A percentile compares a stretch with the other conserved stretches of the same genome.
phyloP scores from a whole-genome alignment of 495 filamentous ascomycete genomes.

The Penicillium silybi region DNA sequence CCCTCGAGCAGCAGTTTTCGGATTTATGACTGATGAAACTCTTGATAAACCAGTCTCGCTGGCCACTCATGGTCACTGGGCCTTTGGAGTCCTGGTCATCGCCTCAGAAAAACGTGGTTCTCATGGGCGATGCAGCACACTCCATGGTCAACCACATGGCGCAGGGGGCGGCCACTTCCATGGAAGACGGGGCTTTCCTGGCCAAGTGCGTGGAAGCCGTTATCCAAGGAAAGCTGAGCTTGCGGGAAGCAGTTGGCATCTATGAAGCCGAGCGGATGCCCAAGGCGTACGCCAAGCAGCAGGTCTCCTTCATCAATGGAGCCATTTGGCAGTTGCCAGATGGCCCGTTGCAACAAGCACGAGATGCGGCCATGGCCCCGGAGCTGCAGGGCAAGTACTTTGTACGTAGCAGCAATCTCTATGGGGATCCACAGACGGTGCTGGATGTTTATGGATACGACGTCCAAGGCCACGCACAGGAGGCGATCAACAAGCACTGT shows the following conservation, averaged over 20 bases:
- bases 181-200: slow-evolving; percentile 32
- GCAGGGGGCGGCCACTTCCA: slow-evolving; percentile 38
- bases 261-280: slow-evolving; percentile 26
- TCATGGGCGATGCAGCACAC: slow-evolving; percentile 46
- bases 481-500: neutral
- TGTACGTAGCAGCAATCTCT: slow-evolving; percentile 36
- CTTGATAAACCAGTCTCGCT: slow-evolving; percentile 12
- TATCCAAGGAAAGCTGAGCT: slow-evolving; percentile 12
- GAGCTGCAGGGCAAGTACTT: slow-evolving; percentile 16
- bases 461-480: slow-evolving; percentile 13
- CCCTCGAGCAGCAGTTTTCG: neutral
- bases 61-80: slow-evolving; percentile 29
- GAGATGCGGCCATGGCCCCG: slow-evolving; percentile 34
- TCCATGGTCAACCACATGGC: slow-evolving; percentile 46
- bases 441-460: slow-evolving; percentile 25
- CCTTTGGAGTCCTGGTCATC: slow-evolving; percentile 29
- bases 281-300: slow-evolving; percentile 25
- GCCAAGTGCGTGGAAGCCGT: slow-evolving; percentile 17
- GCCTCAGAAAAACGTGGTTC: slow-evolving; percentile 28
- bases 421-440: slow-evolving; percentile 36
- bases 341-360: slow-evolving; percentile 32
- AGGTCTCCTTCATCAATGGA: slow-evolving; percentile 26
- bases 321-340: slow-evolving; percentile 41
- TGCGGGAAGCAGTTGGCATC: slow-evolving; percentile 18
- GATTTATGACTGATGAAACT: neutral